phyloP scores from a whole-genome alignment of 306 rosid species.

The Pachyrhizus erosus region DNA sequence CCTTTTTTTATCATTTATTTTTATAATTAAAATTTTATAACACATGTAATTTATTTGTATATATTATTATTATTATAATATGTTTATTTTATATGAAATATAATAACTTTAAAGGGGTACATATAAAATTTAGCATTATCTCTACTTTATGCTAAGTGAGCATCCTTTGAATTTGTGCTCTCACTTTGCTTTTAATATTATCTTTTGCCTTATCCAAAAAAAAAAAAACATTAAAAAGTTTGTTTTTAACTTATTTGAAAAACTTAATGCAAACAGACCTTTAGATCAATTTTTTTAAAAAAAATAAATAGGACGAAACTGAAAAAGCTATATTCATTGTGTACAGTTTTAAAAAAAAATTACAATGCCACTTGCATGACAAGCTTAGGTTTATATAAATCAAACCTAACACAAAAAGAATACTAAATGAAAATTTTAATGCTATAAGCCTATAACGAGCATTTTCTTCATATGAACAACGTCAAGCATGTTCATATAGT shows the following conservation, averaged over 20 bases:
- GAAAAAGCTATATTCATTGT: too few species aligned
- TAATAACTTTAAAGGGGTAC: not conserved
- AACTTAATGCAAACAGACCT: not conserved
- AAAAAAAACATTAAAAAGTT: not conserved
- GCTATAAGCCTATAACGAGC: not conserved
- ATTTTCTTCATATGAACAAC: not conserved
- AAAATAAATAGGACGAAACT: too few species aligned
- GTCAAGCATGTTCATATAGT: not conserved
- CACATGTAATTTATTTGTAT: not conserved
- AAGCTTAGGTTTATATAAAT: too few species aligned
- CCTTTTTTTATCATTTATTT: not conserved
- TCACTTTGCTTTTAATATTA: too few species aligned
- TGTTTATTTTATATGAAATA: not conserved
- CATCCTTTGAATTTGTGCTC: too few species aligned
- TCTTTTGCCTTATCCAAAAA: too few species aligned
- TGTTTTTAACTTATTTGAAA: not conserved
- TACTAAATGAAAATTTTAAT: too few species aligned
- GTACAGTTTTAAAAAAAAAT: too few species aligned
- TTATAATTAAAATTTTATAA: not conserved
- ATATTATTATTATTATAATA: too few species aligned
- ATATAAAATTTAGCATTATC: not conserved
- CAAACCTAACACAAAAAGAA: too few species aligned
- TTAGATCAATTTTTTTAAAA: not conserved
- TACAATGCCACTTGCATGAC: not conserved
- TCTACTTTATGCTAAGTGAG: too few species aligned